Evolutionary conservation across 176 grass and related monocot species (phyloP).

Genomic region (Aegilops speltoides): DNA sequence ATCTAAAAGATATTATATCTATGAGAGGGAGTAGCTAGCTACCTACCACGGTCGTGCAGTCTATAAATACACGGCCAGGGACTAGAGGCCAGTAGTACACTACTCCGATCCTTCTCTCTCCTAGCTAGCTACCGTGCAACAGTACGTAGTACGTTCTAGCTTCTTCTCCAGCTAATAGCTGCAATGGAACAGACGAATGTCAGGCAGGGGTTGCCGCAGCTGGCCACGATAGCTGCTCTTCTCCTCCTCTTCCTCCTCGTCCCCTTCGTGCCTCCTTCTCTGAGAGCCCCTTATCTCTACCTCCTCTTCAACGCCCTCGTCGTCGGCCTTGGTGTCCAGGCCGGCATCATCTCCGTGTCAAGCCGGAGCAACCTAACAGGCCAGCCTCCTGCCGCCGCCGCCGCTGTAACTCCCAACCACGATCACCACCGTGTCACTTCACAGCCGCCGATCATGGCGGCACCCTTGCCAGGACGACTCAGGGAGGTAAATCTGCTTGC

Average conservation of each 20-base stretch:
- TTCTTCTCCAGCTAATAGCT: neutral
- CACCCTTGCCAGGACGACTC: neutral
- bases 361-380: neutral
- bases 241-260: slow-evolving; percentile 45
- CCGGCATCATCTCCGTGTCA: slow-evolving; percentile 49
- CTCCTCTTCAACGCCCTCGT: slow-evolving; percentile 73
- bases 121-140: neutral
- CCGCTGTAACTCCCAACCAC: neutral
- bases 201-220: slow-evolving; percentile 17
- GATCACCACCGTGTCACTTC: neutral
- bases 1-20: neutral
- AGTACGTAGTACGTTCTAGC: neutral
- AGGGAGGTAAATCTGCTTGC: neutral
- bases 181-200: slow-evolving; percentile 21
- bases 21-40: too few species aligned
- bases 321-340: slow-evolving; percentile 51
- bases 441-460: neutral
- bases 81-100: slow-evolving; percentile 3
- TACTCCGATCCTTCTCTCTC: neutral
- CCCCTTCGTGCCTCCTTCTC: slow-evolving; percentile 44
- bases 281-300: slow-evolving; percentile 64
- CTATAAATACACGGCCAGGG: slow-evolving; percentile 23
- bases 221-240: slow-evolving; percentile 44
- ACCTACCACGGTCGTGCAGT: neutral
- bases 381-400: neutral